phyloP scores from a whole-genome alignment of 2,329 filamentous ascomycete species.

The Fusarium longipes region DNA sequence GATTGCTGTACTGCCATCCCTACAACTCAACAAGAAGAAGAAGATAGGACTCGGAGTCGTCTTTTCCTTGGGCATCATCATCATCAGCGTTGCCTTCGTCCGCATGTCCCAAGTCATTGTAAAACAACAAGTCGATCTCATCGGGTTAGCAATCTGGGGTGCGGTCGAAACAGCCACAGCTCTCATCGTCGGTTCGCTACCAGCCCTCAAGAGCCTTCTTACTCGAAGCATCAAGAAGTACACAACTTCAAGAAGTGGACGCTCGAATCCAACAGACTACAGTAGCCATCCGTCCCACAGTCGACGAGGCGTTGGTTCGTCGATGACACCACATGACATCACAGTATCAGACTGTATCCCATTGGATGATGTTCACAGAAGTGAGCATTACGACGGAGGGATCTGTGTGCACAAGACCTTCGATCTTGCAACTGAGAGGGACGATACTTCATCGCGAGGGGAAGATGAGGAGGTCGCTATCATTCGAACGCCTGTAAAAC shows the following conservation, averaged over 20 bases:
- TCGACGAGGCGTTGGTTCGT: slow-evolving; percentile 12
- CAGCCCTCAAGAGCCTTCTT: slow-evolving; percentile 20
- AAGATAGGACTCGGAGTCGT: slow-evolving; percentile 23
- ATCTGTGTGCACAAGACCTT: slow-evolving; percentile 32
- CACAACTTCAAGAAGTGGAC: neutral
- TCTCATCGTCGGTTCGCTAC: slow-evolving; percentile 20
- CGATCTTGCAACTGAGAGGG: neutral
- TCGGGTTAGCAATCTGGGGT: slow-evolving; percentile 26
- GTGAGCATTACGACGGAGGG: neutral
- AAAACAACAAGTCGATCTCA: slow-evolving; percentile 16
- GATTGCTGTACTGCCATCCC: slow-evolving; percentile 18
- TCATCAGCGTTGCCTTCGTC: slow-evolving; percentile 18
- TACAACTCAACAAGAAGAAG: slow-evolving; percentile 27
- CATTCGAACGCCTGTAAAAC: neutral
- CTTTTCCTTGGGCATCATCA: slow-evolving; percentile 22
- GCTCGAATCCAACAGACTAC: slow-evolving; percentile 10
- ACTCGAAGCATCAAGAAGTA: slow-evolving; percentile 24
- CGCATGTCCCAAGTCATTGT: slow-evolving; percentile 31
- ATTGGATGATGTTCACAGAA: slow-evolving; percentile 8
- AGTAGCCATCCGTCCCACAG: neutral
- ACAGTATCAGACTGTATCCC: slow-evolving; percentile 13
- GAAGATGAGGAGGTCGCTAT: slow-evolving; percentile 21
- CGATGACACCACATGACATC: neutral
- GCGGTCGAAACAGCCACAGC: slow-evolving; percentile 26
- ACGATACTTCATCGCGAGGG: slow-evolving; percentile 2